Evolutionary conservation across 805 yeast species (phyloP), one percentile per base, ranked within the genome.

Genomic region (Candida silvatica): DNA sequence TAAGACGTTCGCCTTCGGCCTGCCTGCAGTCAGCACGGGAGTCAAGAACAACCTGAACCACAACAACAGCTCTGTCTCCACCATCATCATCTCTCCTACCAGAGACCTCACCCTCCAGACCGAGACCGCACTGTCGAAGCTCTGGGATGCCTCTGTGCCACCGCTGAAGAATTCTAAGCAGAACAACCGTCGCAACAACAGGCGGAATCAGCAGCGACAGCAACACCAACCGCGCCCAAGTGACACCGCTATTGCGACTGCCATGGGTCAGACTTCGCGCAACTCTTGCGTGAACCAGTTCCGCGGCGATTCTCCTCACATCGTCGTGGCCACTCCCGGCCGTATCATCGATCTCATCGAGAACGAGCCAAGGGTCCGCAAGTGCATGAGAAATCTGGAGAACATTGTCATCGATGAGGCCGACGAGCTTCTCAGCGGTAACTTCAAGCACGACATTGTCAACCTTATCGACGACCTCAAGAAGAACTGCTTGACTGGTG

Each of bases 241-340:
- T 12, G 24, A 22, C 12, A n/a, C n/a, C n/a, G n/a, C n/a, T n/a
- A 20, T 33, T 27, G 27, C 17, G 7, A 26, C 27, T 17, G 20
- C 27, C 22, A 27, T 33, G 36, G 95, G 95, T 39, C 88, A 90
- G 37, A 69, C 61, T 43, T 57, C 67, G 35, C 66, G 66, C 17
- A 18, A 27, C 6, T 20, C 24, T 4, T 34, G 39, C 26, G 53
- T 41, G 17, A 45, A 43, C 38, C 48, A 57, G 27, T 48, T 62
- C 41, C 40, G 48, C 27, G 27, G 33, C 29, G 9, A 45, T 35
- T 62, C 58, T 16, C 77, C 86, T 5, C 72, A 78, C 24, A 74
- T 87, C 46, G 71, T 84, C 29, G 82, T 86, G 38, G 92, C 85
- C 17, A 87, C 96, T 5, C 97, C 97, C 1, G 96, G 96, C 45